Evolutionary conservation across 768 basidiomycete species (phyloP).

Genomic region (Suillus spraguei): DNA sequence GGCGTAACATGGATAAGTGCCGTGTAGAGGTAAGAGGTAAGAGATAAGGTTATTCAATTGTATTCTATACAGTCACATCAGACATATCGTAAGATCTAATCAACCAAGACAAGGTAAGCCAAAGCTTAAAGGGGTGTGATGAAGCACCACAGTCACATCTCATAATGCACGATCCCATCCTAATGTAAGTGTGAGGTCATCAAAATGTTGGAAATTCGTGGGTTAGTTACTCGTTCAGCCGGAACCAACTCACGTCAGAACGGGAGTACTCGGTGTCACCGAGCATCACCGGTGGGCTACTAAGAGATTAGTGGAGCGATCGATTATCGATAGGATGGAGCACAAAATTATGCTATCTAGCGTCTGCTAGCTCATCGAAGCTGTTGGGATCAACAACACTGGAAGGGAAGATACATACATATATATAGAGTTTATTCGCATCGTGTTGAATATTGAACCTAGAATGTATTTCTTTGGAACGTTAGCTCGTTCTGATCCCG

Average conservation of each 20-base stretch:
- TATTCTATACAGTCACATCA: neutral
- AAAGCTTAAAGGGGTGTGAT: neutral
- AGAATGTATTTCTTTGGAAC: neutral
- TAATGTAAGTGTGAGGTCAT: neutral
- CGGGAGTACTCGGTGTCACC: no score
- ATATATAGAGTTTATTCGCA: neutral
- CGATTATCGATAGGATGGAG: neutral
- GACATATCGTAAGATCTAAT: neutral
- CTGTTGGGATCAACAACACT: neutral
- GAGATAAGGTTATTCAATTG: neutral
- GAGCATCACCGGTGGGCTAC: neutral
- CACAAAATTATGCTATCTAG: neutral
- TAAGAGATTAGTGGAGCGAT: neutral
- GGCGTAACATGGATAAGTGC: neutral
- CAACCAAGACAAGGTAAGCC: neutral
- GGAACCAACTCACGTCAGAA: neutral
- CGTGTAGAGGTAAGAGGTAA: no score
- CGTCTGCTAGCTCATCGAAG: neutral
- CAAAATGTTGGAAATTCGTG: neutral
- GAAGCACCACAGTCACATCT: neutral
- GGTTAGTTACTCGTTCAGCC: neutral
- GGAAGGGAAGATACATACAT: neutral
- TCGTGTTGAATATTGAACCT: conserved; percentile 1
- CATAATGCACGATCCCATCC: neutral
- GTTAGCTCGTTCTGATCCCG: neutral